A percentile compares a stretch with the other conserved stretches of the same genome.
These are phyloP conservation scores for Sclerotiophoma versabilis DNA, from an alignment of 2,329 filamentous ascomycete genomes.

Conservation along the genomic window DNA sequence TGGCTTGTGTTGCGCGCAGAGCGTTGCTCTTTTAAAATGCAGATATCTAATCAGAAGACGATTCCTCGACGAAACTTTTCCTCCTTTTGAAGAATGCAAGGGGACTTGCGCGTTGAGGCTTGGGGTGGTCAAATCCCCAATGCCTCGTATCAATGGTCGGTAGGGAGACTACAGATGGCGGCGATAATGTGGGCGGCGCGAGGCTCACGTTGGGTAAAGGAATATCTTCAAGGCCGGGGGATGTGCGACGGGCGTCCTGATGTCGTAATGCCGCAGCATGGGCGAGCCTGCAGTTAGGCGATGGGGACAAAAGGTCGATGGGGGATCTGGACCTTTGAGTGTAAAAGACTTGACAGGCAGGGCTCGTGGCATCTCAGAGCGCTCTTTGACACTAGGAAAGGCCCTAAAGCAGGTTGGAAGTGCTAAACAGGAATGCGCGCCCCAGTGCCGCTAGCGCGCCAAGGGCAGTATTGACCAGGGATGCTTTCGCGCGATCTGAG, in stretches of 20 bases:
- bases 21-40: not conserved
- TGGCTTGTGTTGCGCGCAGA: slow-evolving; percentile 14
- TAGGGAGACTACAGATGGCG: slow-evolving; percentile 1
- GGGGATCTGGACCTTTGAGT: slow-evolving; percentile 34
- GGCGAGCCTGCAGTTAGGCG: slow-evolving; percentile 27
- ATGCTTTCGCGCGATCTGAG: slow-evolving; percentile 3
- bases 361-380: slow-evolving; percentile 32
- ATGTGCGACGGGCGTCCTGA: slow-evolving; percentile 23
- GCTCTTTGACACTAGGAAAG: slow-evolving; percentile 34
- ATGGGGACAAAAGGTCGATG: slow-evolving; percentile 27
- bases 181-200: slow-evolving; percentile 20
- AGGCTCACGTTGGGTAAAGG: slow-evolving; percentile 22
- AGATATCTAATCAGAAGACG: not conserved
- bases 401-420: slow-evolving; percentile 37
- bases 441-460: slow-evolving; percentile 18
- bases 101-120: slow-evolving; percentile 12
- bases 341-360: slow-evolving; percentile 35
- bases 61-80: not conserved
- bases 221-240: slow-evolving; percentile 22
- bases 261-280: slow-evolving; percentile 34
- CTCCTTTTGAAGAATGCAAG: slow-evolving; percentile 2
- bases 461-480: slow-evolving; percentile 18
- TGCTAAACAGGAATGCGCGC: slow-evolving; percentile 33
- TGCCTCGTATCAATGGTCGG: slow-evolving; percentile 6
- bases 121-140: slow-evolving; percentile 17